Conservation (phyloP, 495 filamentous ascomycete species). For the Hyphodiscus hymeniophilus region DNA sequence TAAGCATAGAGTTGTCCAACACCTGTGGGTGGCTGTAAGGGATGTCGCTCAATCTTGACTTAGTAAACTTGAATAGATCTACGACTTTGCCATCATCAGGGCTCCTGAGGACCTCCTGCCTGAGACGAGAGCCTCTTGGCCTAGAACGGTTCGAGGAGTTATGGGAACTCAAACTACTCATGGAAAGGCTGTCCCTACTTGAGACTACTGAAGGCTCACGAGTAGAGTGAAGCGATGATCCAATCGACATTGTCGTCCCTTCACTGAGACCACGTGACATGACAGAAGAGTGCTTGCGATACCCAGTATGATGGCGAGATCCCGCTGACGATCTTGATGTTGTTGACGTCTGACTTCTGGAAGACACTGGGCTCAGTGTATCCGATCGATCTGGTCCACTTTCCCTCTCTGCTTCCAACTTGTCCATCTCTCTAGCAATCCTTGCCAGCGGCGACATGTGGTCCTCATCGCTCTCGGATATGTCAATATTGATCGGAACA, state of each 20-base stretch:
- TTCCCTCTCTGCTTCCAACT: slow-evolving; percentile 41
- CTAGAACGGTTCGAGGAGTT: slow-evolving; percentile 57
- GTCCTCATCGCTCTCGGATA: slow-evolving; percentile 60
- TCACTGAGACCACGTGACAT: slow-evolving; percentile 43
- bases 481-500: slow-evolving; percentile 44
- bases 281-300: slow-evolving; percentile 34
- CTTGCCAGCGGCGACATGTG: slow-evolving; percentile 57
- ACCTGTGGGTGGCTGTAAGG: slow-evolving; percentile 61
- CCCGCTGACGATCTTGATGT: slow-evolving; percentile 48
- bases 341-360: slow-evolving; percentile 50
- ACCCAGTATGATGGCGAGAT: slow-evolving; percentile 27
- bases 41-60: slow-evolving; percentile 66
- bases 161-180: slow-evolving; percentile 46
- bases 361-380: slow-evolving; percentile 54
- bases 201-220: slow-evolving; percentile 29
- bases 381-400: slow-evolving; percentile 45
- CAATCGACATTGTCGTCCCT: slow-evolving; percentile 54
- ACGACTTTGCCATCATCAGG: slow-evolving; percentile 51
- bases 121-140: slow-evolving; percentile 59
- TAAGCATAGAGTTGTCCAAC: slow-evolving; percentile 55
- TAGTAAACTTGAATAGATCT: slow-evolving; percentile 62
- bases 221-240: slow-evolving; percentile 43
- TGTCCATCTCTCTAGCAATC: slow-evolving; percentile 52
- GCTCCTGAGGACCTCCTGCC: slow-evolving; percentile 69
- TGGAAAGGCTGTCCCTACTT: slow-evolving; percentile 49